Base-by-base conservation (phyloP, 805 yeast genomes). In the Hanseniaspora jakobsenii region DNA sequence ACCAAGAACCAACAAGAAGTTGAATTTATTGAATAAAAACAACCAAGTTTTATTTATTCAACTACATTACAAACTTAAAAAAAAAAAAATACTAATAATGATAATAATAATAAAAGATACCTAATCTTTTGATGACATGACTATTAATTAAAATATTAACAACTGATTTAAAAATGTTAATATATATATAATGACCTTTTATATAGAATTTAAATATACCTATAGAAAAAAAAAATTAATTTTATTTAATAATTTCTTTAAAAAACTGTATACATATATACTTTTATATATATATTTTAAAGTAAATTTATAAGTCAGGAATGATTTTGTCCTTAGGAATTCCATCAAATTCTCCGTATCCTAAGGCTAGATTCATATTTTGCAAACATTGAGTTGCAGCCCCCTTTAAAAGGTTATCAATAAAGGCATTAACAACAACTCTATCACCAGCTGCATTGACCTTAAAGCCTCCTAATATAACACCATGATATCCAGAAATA, bases 311-410 rank as follows among this genome's bases (percentile, higher is more conserved):
- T 49, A 57, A 67, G 44, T 73, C 74, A 58, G 75, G 66, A 50
- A 72, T 66, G 29, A 70, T 66, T 53, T 73, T 65, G 55, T 77
- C 77, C 48, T 71, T 74, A 38, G 98, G 96, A 57, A 91, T 91
- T 55, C 97, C 97, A 44, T 78, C 95, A 58, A 81, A 89, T 66
- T 91, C 98, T 38, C 82, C 89, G 63, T 84, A 91, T 19, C 87
- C 87, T 67, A 81, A 66, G 5, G 84, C 81, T 63, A 91, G 70
- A 64, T 91, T 91, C 62, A 93, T 82, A 69, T 91, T 91, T 65
- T 91, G 99, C 62, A 91, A 64, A 66, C 97, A 89, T 66, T 91
- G 99, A 14, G 99, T 91, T 36, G 96, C 94, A 35, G 99, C 99
- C 52, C 99, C 99, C 69, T 91, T 91, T 59, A 91, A 72, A 58